phyloP scores from a whole-genome alignment of 148 eudicot species.

The Persicaria tinctoria region DNA sequence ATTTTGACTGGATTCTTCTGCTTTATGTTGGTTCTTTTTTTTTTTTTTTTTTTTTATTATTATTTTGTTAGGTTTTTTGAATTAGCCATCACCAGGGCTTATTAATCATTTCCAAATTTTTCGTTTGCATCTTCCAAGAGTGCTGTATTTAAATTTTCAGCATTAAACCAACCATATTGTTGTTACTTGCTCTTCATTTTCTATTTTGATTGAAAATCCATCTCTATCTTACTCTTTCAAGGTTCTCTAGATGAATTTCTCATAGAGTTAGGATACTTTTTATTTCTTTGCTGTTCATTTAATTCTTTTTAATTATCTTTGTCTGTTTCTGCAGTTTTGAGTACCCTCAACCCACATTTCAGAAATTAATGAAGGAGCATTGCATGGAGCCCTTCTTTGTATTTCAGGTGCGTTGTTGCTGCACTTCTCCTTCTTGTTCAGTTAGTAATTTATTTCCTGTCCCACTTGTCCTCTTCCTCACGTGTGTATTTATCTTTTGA shows the following conservation, averaged over 20 bases:
- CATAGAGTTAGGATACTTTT: not conserved
- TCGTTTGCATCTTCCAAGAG: not conserved
- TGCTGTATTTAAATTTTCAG: not conserved
- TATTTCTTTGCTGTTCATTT: slow-evolving; percentile 6
- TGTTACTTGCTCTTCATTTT: not conserved
- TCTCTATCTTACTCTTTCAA: not conserved
- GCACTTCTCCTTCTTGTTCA: not conserved
- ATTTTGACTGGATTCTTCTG: not conserved
- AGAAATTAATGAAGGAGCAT: slow-evolving; percentile 94
- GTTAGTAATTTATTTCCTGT: not conserved
- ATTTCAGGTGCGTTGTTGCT: slow-evolving; percentile 68
- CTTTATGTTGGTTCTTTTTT: not conserved
- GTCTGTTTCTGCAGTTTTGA: slow-evolving; percentile 59
- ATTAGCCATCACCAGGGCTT: not conserved
- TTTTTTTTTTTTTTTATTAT: not conserved
- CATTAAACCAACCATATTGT: not conserved
- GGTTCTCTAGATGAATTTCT: slow-evolving; percentile 2
- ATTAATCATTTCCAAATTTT: not conserved
- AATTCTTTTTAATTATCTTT: slow-evolving; percentile 6
- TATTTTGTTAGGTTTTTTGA: not conserved
- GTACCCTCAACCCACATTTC: slow-evolving; percentile 97
- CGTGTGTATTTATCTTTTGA: slow-evolving; percentile 3
- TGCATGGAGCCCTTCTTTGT: slow-evolving; percentile 99
- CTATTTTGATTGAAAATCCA: not conserved
- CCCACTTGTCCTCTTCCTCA: not conserved